phyloP scores from a whole-genome alignment of 345 rosid species.

The Brassica nigra region DNA sequence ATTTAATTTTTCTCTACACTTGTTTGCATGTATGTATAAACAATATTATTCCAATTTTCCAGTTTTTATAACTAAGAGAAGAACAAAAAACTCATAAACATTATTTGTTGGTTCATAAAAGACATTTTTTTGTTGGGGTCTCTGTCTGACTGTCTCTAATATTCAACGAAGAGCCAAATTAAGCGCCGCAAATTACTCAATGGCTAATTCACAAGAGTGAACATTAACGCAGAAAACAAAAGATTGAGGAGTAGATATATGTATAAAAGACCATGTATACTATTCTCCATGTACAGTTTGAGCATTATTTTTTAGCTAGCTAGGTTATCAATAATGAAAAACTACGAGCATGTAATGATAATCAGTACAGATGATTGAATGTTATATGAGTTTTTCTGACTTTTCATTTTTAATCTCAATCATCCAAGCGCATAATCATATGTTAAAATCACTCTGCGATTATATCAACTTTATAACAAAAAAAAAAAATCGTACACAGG shows the following conservation, averaged over 20 bases:
- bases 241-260: neutral
- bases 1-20: neutral
- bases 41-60: neutral
- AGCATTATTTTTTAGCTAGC: neutral
- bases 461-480: neutral
- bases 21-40: neutral
- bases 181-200: conserved; percentile 38
- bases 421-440: neutral
- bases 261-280: neutral
- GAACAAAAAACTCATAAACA: conserved; percentile 15
- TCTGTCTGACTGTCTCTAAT: conserved; percentile 30
- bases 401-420: neutral
- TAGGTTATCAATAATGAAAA: neutral
- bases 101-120: conserved; percentile 8
- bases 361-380: neutral
- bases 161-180: conserved; percentile 32
- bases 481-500: neutral
- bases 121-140: conserved; percentile 21
- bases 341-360: neutral
- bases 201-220: conserved; percentile 3
- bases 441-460: neutral
- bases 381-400: neutral
- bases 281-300: neutral
- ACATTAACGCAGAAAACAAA: neutral
- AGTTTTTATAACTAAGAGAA: neutral